Evolutionary conservation across 345 rosid genomes (phyloP).

Genomic region (Eutrema yunnanense): DNA sequence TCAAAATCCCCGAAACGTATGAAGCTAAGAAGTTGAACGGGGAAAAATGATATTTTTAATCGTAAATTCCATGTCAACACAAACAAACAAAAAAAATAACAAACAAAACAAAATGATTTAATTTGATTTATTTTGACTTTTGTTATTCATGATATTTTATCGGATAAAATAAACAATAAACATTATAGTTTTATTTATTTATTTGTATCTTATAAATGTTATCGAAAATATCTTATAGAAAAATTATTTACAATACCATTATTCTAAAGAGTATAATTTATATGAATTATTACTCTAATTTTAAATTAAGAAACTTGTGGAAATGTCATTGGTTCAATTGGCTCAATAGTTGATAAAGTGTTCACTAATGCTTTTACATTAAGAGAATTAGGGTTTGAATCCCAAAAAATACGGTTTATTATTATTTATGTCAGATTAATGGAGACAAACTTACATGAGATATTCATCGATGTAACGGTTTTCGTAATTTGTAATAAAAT

Average conservation of each 20-base stretch:
- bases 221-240: not conserved
- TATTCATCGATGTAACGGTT: too few relatives aligned
- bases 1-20: not conserved
- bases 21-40: not conserved
- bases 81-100: not conserved
- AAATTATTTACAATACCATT: not conserved
- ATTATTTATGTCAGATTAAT: too few relatives aligned
- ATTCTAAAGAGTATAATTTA: not conserved
- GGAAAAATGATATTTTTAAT: not conserved
- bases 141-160: not conserved
- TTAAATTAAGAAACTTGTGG: too few relatives aligned
- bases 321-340: too few relatives aligned
- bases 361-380: too few relatives aligned
- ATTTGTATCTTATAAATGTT: not conserved
- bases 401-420: too few relatives aligned
- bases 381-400: too few relatives aligned
- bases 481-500: too few relatives aligned
- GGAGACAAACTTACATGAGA: too few relatives aligned
- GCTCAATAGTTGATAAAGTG: too few relatives aligned
- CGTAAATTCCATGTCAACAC: constrained; percentile 8
- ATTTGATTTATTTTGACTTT: constrained; percentile 12
- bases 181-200: not conserved
- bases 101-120: not conserved
- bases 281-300: too few relatives aligned
- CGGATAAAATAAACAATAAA: not conserved